Base-by-base conservation (phyloP, 805 yeast species). In the Pichia kluyveri region DNA sequence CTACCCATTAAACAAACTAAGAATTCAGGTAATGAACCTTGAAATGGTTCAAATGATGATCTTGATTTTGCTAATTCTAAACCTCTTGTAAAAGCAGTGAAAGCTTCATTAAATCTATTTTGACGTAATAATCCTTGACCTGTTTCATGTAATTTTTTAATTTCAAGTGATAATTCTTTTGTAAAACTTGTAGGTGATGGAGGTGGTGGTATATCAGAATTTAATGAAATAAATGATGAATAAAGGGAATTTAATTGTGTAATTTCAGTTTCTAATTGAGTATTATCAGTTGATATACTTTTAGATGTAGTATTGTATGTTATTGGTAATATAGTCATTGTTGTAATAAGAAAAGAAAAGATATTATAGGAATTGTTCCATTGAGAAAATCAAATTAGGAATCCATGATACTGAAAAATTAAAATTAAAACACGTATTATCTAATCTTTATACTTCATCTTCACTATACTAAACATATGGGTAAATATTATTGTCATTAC, bases 401-500 rank as follows among this genome's bases (percentile, higher is more conserved):
- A 30, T 7, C 8, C n/a, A n/a, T 30, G 10, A 10, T 3, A 30
- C 14, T 30, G 10, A 12, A 30, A 30, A 12, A 30, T 9, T 30
- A 30, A 8, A 30, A 30, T 7, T 10, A 30, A 30, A 30, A 30
- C 14, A 30, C 32, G 14, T 30, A 30, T 30, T 10, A 8, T 10
- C 17, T 14, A 23, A n/a, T n/a, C n/a, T n/a, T n/a, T n/a, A n/a
- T n/a, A n/a, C n/a, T n/a, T n/a, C n/a, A n/a, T n/a, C n/a, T n/a
- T n/a, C n/a, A n/a, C n/a, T n/a, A n/a, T n/a, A n/a, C 23, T 19
- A 19, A 4, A 19, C 4, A 19, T 27, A 80, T 83, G 89, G 83
- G 80, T 3, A 76, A 82, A 53, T 85, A 82, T 62, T 84, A 82
- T 66, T 88, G 96, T 65, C 93, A 84, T 56, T 88, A 87, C 61